Evolutionary conservation across 2,329 filamentous ascomycete genomes (phyloP), one percentile per base, ranked within the genome.

Genomic region (Claviceps sp.): DNA sequence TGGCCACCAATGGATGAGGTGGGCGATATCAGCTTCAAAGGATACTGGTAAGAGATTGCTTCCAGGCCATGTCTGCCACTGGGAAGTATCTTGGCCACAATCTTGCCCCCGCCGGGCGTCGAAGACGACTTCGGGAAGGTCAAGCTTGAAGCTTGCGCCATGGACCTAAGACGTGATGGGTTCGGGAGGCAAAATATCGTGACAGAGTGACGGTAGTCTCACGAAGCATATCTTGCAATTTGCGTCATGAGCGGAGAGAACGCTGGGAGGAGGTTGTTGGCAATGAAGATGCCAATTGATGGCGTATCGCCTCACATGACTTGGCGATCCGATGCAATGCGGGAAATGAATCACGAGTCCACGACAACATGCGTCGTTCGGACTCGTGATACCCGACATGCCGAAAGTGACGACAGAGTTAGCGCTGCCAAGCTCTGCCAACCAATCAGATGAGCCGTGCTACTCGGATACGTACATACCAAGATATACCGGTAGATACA

Each of bases 11-110:
- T 73, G 11, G 85, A 80, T 14, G 83, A 77, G 1, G 48, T 55
- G 14, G 91, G 89, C 0, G 89, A 85, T 56, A 98, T 87, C 53
- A 98, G 78, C 68, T 98, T 98, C 47, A 98, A 76, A 1, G 93
- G 93, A 62, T 97, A 98, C 65, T 95, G 89, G 65, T 94, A 97
- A 39, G 83, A 84, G 58, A 95, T 79, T 37, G 76, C 80, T 55
- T 84, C 80, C 34, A 95, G 76, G 46, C 82, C 81, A 14, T 87
- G 87, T 47, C 78, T 78, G 26, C 78, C 76, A 37, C 84, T 82
- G 39, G 90, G 87, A 10, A 90, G 75, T 5, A 87, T 71, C 19
- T 80, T 80, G 53, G 89, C 81, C 50, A 89, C 75, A 58, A 96
- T 85, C 57, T 75, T 77, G 55, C 93, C 93, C 63, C 87, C 76